phyloP scores from a whole-genome alignment of 805 yeast genomes.

The Kodamaea lidongshanica region DNA sequence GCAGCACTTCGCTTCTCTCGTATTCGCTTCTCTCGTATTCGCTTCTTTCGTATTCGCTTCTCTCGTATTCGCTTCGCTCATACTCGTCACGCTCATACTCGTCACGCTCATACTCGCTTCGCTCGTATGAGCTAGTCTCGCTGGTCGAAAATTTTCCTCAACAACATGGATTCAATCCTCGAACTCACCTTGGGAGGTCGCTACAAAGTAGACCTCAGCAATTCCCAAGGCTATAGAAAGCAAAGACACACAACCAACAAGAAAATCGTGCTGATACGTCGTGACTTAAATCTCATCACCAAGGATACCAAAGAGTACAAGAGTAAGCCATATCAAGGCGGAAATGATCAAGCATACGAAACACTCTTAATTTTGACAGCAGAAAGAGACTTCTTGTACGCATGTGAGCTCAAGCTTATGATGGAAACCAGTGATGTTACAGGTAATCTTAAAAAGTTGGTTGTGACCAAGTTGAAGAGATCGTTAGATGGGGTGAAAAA shows the following conservation, averaged over 20 bases:
- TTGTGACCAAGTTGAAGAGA: conserved; percentile 62
- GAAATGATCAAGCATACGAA: conserved; percentile 48
- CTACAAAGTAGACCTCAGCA: conserved; percentile 53
- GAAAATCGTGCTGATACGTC: conserved; percentile 58
- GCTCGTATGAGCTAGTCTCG: too few species aligned
- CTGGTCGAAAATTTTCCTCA: too few species aligned
- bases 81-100: too few species aligned
- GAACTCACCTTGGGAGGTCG: conserved; percentile 49
- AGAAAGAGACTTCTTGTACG: conserved; percentile 71
- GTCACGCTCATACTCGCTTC: too few species aligned
- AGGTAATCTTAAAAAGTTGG: conserved; percentile 36
- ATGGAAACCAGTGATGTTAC: conserved; percentile 47
- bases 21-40: too few species aligned
- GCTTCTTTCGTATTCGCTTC: too few species aligned
- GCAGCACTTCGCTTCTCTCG: too few species aligned
- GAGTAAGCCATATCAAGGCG: conserved; percentile 42
- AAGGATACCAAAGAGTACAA: conserved; percentile 61
- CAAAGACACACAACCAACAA: conserved; percentile 61
- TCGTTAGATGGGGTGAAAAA: conserved; percentile 43
- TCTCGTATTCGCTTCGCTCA: too few species aligned
- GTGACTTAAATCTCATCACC: conserved; percentile 54
- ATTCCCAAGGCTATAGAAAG: conserved; percentile 63
- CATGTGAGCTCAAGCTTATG: conserved; percentile 54
- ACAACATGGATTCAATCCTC: conserved; percentile 42
- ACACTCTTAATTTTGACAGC: conserved; percentile 56